Conservation (phyloP, 208 protist species). For the Leishmania arabica region DNA sequence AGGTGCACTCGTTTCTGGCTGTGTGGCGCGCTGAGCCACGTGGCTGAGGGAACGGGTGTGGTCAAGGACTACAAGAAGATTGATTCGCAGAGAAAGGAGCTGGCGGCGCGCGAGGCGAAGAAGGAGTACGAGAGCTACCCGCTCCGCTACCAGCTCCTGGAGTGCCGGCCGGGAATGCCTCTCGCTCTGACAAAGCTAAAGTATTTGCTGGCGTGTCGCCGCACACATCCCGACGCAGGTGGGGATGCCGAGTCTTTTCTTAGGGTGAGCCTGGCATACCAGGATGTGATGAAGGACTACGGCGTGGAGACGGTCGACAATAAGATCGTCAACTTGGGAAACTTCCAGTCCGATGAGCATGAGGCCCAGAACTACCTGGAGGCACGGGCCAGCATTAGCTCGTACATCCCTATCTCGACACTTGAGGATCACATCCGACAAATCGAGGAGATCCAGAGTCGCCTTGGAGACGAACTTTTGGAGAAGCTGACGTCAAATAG, state of each 20-base stretch:
- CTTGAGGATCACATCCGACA: conserved; percentile 81
- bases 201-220: conserved; percentile 77
- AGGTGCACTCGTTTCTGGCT: conserved; percentile 38
- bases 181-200: conserved; percentile 82
- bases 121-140: conserved; percentile 64
- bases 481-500: conserved; percentile 59
- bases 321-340: conserved; percentile 83
- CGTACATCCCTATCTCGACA: conserved; percentile 84
- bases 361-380: conserved; percentile 84
- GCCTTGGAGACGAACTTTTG: conserved; percentile 68
- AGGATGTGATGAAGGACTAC: conserved; percentile 89
- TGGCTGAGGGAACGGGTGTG: conserved; percentile 33
- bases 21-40: conserved; percentile 55
- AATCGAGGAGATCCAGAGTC: conserved; percentile 70
- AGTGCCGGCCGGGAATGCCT: conserved; percentile 72
- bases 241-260: conserved; percentile 81
- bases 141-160: conserved; percentile 78
- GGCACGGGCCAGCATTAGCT: conserved; percentile 60
- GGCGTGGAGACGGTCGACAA: conserved; percentile 86
- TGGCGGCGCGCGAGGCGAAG: conserved; percentile 48
- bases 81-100: conserved; percentile 47
- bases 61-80: conserved; percentile 79
- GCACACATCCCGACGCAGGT: conserved; percentile 81
- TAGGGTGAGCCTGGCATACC: conserved; percentile 78
- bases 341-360: conserved; percentile 74